Base-by-base conservation (phyloP, 176 grass and related monocot species). In the Cenchrus americanus region DNA sequence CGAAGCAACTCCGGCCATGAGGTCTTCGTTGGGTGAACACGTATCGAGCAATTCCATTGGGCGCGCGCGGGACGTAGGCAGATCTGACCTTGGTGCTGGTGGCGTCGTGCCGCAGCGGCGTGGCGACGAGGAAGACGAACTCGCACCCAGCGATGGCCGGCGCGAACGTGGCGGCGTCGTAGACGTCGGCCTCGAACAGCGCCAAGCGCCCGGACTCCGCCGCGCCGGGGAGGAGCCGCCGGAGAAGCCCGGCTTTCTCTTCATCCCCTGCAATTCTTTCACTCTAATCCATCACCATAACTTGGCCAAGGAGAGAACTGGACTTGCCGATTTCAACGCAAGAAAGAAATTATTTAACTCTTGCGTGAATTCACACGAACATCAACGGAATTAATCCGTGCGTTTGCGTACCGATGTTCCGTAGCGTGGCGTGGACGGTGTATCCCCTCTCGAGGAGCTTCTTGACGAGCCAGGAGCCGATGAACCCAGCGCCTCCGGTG, bases 41-140 rank as follows among this genome's bases (percentile, higher is more conserved):
- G 34, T 3, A 4, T 37, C 34, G 34, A 37, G 2, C 4, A 37
- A 37, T 37, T 37, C 4, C 34, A 37, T 37, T 37, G 34, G 34
- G 34, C 34, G 34, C 34, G 34, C 34, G 34, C 2, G 34, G 34
- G 34, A 4, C 3, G 34, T 30, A 30, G 7, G 43, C 7, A 13
- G 49, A 51, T 51, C 49, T 51, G 49, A 58, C 53, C 73, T 76
- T 76, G 73, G 19, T 14, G 43, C 69, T 60, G 2, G 54, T 24
- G 74, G 34, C 11, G 17, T 76, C 52, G 73, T 58, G 73, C 52
- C 8, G 52, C 5, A 58, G 22, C 19, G 87, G 79, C 78, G 83
- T 92, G 66, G 90, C 90, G 59, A 89, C 37, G 40, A 92, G 77
- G 87, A 92, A 92, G 22, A 92, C 86, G 68, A 80, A 90, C 34